Evolutionary conservation across 305 asterid species (phyloP), one percentile per base, ranked within the genome.

Genomic region (Rubia balearica): DNA sequence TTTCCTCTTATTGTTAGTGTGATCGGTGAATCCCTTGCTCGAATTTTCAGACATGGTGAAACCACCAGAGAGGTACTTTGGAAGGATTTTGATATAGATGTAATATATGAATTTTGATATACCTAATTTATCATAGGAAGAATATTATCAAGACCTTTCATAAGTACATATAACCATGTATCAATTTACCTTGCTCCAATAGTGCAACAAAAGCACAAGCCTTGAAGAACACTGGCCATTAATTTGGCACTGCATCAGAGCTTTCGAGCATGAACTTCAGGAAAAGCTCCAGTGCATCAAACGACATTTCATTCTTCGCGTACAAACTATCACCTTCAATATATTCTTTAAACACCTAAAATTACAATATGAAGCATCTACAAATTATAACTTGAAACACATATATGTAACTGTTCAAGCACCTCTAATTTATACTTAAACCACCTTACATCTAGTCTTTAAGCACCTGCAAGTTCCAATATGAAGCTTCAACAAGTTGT

Each of bases 191-290:
- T 75, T 86, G 96, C 82, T 89, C 91, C 78, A 93, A 60, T 12
- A 96, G 96, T 71, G 92, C 87, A 60, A 90, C 75, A 0, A 96
- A 77, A 12, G 88, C 91, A 70, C 96, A 90, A 57, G 97, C 96
- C 38, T 82, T 89, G 98, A 61, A 93, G 88, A 75, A 89, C 97
- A 70, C 96, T 89, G 67, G 90, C 96, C 96, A 93, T 90, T 95
- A 93, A 75, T 90, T 90, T 14, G 98, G 98, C 78, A 86, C 68
- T 77, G 84, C 59, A 57, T 75, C 85, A 49, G 70, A 76, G 63
- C 55, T 79, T 72, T 79, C 88, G 24, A 82, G 79, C 88, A 92
- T 82, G 91, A 90, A 84, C 75, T 85, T 83, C 12, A 80, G 75
- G 73, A 92, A 90, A 79, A 92, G 74, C 68, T 87, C 85, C 38